These are phyloP conservation scores for Ustilago trichophora DNA, from an alignment of 1,284 basidiomycete species.

Conservation along the genomic window DNA sequence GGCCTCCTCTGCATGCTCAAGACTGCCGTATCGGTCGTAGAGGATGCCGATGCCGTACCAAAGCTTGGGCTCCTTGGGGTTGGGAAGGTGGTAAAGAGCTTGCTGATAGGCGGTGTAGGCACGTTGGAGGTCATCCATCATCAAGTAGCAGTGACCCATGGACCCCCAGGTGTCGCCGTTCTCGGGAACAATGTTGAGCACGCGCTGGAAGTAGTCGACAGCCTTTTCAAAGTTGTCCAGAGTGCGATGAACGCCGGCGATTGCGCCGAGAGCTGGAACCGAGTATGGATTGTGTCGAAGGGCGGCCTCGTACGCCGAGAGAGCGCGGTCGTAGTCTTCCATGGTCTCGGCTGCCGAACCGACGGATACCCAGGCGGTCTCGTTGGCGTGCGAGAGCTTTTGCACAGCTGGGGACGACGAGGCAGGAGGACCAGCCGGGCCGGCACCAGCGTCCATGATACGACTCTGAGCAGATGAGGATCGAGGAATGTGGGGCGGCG, in stretches of 20 bases:
- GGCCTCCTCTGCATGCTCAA: constrained; percentile 98
- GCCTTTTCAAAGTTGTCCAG: constrained; percentile 72
- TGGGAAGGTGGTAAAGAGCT: constrained; percentile 93
- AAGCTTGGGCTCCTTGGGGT: constrained; percentile 97
- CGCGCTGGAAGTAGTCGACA: constrained; percentile 92
- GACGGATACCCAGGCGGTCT: constrained; percentile 60
- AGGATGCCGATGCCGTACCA: constrained; percentile 99
- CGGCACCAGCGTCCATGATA: constrained; percentile 35
- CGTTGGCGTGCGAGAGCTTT: constrained; percentile 60
- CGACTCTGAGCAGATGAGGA: constrained; percentile 44
- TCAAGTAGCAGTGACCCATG: constrained; percentile 90
- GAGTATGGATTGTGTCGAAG: constrained; percentile 64
- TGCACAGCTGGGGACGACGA: constrained; percentile 44
- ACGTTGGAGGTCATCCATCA: constrained; percentile 99
- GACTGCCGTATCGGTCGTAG: constrained; percentile 96
- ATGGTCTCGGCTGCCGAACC: constrained; percentile 63
- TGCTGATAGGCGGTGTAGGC: constrained; percentile 99
- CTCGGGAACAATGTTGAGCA: constrained; percentile 74
- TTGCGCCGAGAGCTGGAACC: constrained; percentile 62
- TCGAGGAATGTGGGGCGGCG: constrained; percentile 43
- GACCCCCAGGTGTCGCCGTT: constrained; percentile 66
- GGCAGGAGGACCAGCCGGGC: constrained; percentile 18
- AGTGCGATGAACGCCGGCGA: constrained; percentile 62
- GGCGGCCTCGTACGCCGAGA: constrained; percentile 62
- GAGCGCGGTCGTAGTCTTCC: constrained; percentile 63